Percentiles rank a stretch among this genome's conserved stretches.
These are phyloP conservation scores for Penium margaritaceum DNA, from an alignment of 139 green algal species.

Conservation along the genomic window DNA sequence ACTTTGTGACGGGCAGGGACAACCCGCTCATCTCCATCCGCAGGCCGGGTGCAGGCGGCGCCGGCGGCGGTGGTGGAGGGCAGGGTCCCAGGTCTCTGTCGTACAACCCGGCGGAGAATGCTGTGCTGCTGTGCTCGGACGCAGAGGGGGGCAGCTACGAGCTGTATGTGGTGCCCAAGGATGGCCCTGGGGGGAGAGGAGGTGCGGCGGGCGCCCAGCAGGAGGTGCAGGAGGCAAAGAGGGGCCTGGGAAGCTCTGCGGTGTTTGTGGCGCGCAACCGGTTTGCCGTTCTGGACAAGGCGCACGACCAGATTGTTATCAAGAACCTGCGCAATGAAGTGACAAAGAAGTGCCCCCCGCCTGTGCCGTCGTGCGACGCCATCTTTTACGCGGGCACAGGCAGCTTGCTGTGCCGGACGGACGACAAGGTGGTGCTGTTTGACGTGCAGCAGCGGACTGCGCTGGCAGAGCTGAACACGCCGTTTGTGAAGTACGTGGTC, in stretches of 20 bases:
- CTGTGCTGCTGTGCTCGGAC: conserved; percentile 81
- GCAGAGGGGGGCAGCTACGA: conserved; percentile 88
- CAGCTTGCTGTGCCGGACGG: conserved; percentile 79
- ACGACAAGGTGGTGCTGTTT: conserved; percentile 95
- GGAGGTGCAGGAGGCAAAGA: conserved; percentile 70
- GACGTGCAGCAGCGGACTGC: conserved; percentile 89
- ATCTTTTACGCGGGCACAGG: conserved; percentile 97
- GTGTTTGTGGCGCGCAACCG: conserved; percentile 97
- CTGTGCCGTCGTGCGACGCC: conserved; percentile 68
- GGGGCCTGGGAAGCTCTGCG: conserved; percentile 68
- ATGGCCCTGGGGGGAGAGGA: conserved; percentile 43
- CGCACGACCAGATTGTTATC: conserved; percentile 71
- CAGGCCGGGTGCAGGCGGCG: conserved; percentile 15
- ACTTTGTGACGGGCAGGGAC: conserved; percentile 76
- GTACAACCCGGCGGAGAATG: conserved; percentile 97
- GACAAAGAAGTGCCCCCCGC: conserved; percentile 87
- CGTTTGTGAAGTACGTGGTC: conserved; percentile 95
- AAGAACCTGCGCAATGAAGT: conserved; percentile 96
- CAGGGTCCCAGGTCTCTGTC: conserved; percentile 58
- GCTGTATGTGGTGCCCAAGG: conserved; percentile 87
- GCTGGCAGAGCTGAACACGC: conserved; percentile 77
- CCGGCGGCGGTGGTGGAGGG: too few species aligned
- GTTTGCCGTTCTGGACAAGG: conserved; percentile 92
- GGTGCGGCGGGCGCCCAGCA: too few species aligned
- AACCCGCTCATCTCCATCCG: conserved; percentile 84